Percentiles rank a stretch among this genome's conserved stretches.
These are phyloP conservation scores for Komagataella pseudopastoris DNA, from an alignment of 805 yeast genomes.

Conservation along the genomic window DNA sequence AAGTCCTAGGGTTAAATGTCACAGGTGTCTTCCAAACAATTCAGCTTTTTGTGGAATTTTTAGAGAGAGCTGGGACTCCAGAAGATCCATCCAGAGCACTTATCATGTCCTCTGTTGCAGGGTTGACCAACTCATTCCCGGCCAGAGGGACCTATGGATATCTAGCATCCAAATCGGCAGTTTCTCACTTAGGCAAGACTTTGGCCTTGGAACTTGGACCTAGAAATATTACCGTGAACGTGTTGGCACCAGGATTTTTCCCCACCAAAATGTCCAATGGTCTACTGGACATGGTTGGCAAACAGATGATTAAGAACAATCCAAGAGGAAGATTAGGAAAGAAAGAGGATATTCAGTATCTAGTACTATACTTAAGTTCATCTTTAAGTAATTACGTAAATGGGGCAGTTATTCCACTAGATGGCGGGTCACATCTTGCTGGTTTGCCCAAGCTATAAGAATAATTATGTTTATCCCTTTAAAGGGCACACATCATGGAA, in stretches of 20 bases:
- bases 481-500: neutral
- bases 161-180: slow-evolving; percentile 63
- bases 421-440: slow-evolving; percentile 49
- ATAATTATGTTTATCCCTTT: neutral
- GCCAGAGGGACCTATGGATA: slow-evolving; percentile 55
- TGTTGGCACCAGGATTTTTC: slow-evolving; percentile 67
- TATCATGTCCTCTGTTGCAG: slow-evolving; percentile 57
- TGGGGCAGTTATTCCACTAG: slow-evolving; percentile 55
- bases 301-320: slow-evolving; percentile 29
- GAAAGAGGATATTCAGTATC: slow-evolving; percentile 43
- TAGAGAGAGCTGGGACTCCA: slow-evolving; percentile 33
- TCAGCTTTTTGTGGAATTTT: slow-evolving; percentile 45
- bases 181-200: slow-evolving; percentile 50
- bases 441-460: slow-evolving; percentile 6
- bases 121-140: slow-evolving; percentile 23
- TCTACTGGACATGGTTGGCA: slow-evolving; percentile 36
- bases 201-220: slow-evolving; percentile 59
- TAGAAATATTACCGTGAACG: slow-evolving; percentile 51
- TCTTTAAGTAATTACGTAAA: slow-evolving; percentile 48
- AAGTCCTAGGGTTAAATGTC: slow-evolving; percentile 50
- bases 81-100: slow-evolving; percentile 53
- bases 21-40: slow-evolving; percentile 57
- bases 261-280: slow-evolving; percentile 68
- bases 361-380: slow-evolving; percentile 40
- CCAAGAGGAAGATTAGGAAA: slow-evolving; percentile 54